Base-by-base conservation (phyloP, 2,329 filamentous ascomycete species). In the Ceratocystis variospora region DNA sequence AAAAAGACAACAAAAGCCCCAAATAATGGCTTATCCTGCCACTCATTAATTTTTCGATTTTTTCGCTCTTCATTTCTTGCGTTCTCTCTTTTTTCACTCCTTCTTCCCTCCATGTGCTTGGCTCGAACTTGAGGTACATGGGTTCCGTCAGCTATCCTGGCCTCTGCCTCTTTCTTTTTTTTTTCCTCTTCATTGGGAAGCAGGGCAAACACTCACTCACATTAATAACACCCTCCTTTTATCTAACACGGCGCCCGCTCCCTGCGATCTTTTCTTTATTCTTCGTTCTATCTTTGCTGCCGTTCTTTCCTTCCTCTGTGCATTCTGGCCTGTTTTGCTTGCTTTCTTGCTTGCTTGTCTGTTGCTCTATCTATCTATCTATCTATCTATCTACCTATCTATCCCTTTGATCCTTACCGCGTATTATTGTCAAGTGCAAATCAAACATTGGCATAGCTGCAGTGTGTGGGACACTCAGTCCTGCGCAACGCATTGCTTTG, bases 131-230 rank as follows among this genome's bases (percentile, higher is more conserved):
- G 53, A 15, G 6, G 53, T n/a, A 10, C 53, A 50, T 57, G 22
- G 22, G 10, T 17, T 57, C 53, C 22, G 17, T 57, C 53, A 57
- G 53, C 53, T 57, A 28, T 28, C 53, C 53, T 57, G 53, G 25
- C 53, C 53, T 57, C 50, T 53, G 46, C 46, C 48, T 50, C 46
- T 50, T n/a, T 22, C 46, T 50, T 50, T 50, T 50, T 50, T 50
- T n/a, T n/a, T 22, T 22, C 46, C 7, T 50, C 22, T 22, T 33
- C 3, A 50, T 50, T 50, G 6, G 22, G 19, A 22, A 50, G 46
- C 46, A 7, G 22, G 19, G 46, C 6, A 22, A 50, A 50, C 46
- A 57, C 8, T 6, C 10, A 28, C 28, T 31, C 53, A 57, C 31
- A 31, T 57, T 57, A 33, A 19, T 10, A 33, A 8, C 33, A 33